A percentile compares a stretch with the other conserved stretches of the same genome.
These are phyloP conservation scores for Cercospora sp. DNA, from an alignment of 2,329 filamentous ascomycete genomes.

Conservation along the genomic window DNA sequence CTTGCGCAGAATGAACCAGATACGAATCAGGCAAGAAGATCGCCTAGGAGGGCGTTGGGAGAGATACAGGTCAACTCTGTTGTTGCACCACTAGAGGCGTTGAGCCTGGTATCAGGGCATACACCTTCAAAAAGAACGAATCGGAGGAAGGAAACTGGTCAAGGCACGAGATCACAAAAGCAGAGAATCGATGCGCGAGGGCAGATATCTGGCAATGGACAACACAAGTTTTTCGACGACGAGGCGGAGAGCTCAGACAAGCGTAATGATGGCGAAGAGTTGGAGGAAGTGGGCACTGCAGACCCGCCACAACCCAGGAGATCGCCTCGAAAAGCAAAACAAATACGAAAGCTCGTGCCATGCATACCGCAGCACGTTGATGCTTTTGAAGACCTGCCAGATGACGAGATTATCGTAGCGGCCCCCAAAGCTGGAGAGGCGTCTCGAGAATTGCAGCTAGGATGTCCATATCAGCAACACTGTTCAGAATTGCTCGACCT, in stretches of 20 bases:
- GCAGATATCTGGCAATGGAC: conserved; percentile 10
- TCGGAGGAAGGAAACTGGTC: neutral
- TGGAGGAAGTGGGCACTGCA: neutral
- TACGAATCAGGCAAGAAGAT: neutral
- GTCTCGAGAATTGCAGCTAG: neutral
- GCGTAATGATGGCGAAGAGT: neutral
- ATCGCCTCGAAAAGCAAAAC: conserved; percentile 10
- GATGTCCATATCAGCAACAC: conserved; percentile 31
- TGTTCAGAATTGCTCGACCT: conserved; percentile 33
- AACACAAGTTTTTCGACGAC: conserved; percentile 18
- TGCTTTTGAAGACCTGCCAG: neutral
- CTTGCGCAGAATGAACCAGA: neutral
- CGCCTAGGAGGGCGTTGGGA: conserved; percentile 26
- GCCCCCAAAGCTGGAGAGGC: neutral
- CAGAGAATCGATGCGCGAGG: conserved; percentile 8
- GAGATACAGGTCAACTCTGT: conserved; percentile 30
- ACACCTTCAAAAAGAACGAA: conserved; percentile 13
- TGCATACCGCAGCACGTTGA: neutral
- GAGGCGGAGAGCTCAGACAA: neutral
- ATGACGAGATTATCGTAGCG: neutral
- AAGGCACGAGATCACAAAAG: conserved; percentile 2
- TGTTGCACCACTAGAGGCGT: conserved; percentile 18
- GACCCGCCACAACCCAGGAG: neutral
- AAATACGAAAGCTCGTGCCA: conserved; percentile 1
- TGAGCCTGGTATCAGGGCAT: neutral